Base-by-base conservation (phyloP, 768 basidiomycete genomes). In the Rhodotorula diobovata region DNA sequence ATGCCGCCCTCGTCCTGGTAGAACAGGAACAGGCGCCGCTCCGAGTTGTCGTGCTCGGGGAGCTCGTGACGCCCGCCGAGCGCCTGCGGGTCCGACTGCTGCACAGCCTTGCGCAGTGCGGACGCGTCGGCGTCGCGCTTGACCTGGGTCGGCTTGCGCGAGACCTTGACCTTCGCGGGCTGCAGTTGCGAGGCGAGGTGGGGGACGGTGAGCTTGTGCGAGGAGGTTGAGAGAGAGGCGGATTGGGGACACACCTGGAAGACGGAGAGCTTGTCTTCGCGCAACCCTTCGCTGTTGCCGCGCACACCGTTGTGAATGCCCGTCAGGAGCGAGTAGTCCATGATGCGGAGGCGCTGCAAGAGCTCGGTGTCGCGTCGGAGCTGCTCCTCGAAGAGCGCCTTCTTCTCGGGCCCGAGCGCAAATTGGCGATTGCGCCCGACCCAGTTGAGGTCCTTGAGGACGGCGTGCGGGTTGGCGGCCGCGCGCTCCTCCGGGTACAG, bases 401-500 rank as follows among this genome's bases (percentile, higher is more conserved):
- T 83, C 81, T 98, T 99, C 83, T 97, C 93, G 0, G 96, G 96
- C 0, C 96, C 96, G n/a, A 98, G 81, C 80, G 93, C 90, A 57
- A 99, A 83, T 78, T 81, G 84, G 76, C 89, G 87, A 14, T 83
- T 82, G 6, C 91, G 83, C 66, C 90, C 86, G 56, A 98, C 90
- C 94, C 95, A 99, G 80, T 99, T 98, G 74, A 96, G 81, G 79
- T 99, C 96, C 81, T 99, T 99, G 70, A 97, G 81, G 25, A 93
- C 91, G 9, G 93, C 94, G 39, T 90, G 84, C 0, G 90, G 91
- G 64, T 96, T 96, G 79, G 86, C 83, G 77, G 80, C 79, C 28
- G 84, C 85, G 78, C 88, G 90, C 46, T 90, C 91, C 79, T 95
- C 93, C 1, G 93, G 85, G 73, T 92, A 93, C 80, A 87, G 84